phyloP scores from a whole-genome alignment of 2,329 filamentous ascomycete species.

The Botrytis paeoniae region DNA sequence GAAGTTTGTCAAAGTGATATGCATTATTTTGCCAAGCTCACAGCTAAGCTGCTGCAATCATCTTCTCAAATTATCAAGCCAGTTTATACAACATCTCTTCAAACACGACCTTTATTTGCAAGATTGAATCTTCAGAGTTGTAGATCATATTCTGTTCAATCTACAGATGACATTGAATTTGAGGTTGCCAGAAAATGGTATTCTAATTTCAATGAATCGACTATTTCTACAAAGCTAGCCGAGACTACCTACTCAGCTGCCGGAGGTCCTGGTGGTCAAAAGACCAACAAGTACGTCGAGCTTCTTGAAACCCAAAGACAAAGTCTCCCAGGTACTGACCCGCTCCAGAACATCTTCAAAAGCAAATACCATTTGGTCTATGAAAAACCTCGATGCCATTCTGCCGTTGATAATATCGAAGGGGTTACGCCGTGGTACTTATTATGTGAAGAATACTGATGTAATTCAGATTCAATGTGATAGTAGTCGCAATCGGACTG shows the following conservation, averaged over 20 bases:
- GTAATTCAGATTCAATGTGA: slow-evolving; percentile 36
- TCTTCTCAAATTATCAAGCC: slow-evolving; percentile 19
- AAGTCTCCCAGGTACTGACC: slow-evolving; percentile 7
- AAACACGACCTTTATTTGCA: neutral
- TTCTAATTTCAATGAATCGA: slow-evolving; percentile 27
- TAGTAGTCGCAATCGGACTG: slow-evolving; percentile 29
- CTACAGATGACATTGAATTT: slow-evolving; percentile 28
- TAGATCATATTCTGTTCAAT: slow-evolving; percentile 28
- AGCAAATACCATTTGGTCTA: slow-evolving; percentile 35
- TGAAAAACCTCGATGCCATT: slow-evolving; percentile 27
- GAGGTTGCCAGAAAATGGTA: slow-evolving; percentile 36
- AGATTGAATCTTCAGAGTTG: slow-evolving; percentile 11
- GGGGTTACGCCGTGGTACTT: slow-evolving; percentile 30
- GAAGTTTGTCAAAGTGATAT: neutral
- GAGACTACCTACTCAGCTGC: slow-evolving; percentile 33
- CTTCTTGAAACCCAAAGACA: neutral
- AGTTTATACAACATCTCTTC: slow-evolving; percentile 15
- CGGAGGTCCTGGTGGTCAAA: slow-evolving; percentile 38
- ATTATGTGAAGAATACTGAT: slow-evolving; percentile 34
- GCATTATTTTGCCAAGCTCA: neutral
- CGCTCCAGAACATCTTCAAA: slow-evolving; percentile 36
- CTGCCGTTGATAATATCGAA: slow-evolving; percentile 34
- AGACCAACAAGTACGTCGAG: slow-evolving; percentile 37
- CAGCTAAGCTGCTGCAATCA: slow-evolving; percentile 18
- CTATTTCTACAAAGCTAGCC: slow-evolving; percentile 32